Evolutionary conservation across 2,329 filamentous ascomycete genomes (phyloP).

Genomic region (Colletotrichum sublineola): DNA sequence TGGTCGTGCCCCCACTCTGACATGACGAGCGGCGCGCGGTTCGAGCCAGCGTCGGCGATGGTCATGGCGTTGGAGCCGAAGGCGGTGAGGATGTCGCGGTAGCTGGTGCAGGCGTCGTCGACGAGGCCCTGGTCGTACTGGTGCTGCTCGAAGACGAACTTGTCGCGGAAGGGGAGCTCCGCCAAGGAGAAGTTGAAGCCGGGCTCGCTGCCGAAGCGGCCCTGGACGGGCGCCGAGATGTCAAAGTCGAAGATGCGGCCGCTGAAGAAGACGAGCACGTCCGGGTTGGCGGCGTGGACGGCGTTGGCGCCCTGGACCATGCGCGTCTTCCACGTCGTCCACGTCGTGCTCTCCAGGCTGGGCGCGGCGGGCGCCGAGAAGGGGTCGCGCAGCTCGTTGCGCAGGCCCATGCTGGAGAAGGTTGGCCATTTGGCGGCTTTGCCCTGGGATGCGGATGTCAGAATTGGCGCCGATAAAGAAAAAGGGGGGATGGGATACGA

Average conservation of each 20-base stretch:
- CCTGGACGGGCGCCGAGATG: slow-evolving; percentile 50
- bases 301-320: slow-evolving; percentile 56
- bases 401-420: slow-evolving; percentile 57
- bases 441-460: slow-evolving; percentile 43
- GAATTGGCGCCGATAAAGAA: background rate
- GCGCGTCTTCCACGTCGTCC: slow-evolving; percentile 62
- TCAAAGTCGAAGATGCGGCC: slow-evolving; percentile 48
- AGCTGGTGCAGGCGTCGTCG: slow-evolving; percentile 8
- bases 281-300: slow-evolving; percentile 59
- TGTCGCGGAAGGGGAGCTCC: slow-evolving; percentile 52
- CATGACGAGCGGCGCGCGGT: slow-evolving; percentile 34
- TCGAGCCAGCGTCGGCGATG: background rate
- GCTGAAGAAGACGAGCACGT: slow-evolving; percentile 61
- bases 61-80: slow-evolving; percentile 16
- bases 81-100: background rate
- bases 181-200: slow-evolving; percentile 50
- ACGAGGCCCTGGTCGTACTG: slow-evolving; percentile 49
- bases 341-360: slow-evolving; percentile 58
- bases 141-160: slow-evolving; percentile 60
- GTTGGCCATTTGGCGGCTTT: slow-evolving; percentile 54
- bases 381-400: slow-evolving; percentile 55
- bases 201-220: slow-evolving; percentile 9
- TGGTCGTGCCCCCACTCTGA: slow-evolving; percentile 38
- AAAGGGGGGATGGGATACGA: slow-evolving; percentile 43
- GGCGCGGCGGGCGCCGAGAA: slow-evolving; percentile 62